Conservation (phyloP, 805 yeast species). For the Lipomyces spencermartinsiae region DNA sequence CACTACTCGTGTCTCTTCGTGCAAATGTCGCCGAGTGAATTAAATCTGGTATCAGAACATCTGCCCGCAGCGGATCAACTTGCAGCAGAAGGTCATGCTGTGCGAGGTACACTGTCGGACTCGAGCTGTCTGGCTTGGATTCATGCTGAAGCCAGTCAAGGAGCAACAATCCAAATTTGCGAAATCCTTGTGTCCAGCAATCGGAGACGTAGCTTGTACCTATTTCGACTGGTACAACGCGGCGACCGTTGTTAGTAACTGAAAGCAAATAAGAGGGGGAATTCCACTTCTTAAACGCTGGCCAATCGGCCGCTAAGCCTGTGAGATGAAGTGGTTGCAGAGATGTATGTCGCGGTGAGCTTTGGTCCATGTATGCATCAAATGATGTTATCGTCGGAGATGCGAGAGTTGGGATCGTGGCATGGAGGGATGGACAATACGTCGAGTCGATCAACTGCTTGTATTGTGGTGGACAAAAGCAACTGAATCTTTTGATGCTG, state of each 20-base stretch:
- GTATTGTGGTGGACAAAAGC: constrained; percentile 13
- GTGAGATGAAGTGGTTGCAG: constrained; percentile 17
- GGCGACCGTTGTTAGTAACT: constrained; percentile 29
- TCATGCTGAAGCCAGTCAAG: constrained; percentile 20
- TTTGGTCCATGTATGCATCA: neutral
- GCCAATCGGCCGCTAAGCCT: constrained; percentile 32
- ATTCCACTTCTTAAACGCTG: constrained; percentile 39
- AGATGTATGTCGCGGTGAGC: neutral
- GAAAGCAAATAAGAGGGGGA: constrained; percentile 32
- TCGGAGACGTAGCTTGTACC: constrained; percentile 38
- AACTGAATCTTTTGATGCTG: neutral
- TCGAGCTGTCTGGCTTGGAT: constrained; percentile 18
- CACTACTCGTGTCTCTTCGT: neutral
- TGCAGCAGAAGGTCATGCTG: constrained; percentile 41
- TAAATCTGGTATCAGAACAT: constrained; percentile 38
- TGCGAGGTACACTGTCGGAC: constrained; percentile 32
- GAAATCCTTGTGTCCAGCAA: constrained; percentile 39
- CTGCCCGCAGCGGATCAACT: constrained; percentile 33
- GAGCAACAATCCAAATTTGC: constrained; percentile 34
- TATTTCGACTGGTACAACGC: constrained; percentile 43
- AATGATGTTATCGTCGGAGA: neutral
- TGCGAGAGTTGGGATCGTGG: neutral
- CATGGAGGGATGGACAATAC: neutral
- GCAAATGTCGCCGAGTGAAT: constrained; percentile 7
- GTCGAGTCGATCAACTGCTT: neutral